Evolutionary conservation across 176 grass and related monocot genomes (phyloP).

Genomic region (Eragrostis nindensis): DNA sequence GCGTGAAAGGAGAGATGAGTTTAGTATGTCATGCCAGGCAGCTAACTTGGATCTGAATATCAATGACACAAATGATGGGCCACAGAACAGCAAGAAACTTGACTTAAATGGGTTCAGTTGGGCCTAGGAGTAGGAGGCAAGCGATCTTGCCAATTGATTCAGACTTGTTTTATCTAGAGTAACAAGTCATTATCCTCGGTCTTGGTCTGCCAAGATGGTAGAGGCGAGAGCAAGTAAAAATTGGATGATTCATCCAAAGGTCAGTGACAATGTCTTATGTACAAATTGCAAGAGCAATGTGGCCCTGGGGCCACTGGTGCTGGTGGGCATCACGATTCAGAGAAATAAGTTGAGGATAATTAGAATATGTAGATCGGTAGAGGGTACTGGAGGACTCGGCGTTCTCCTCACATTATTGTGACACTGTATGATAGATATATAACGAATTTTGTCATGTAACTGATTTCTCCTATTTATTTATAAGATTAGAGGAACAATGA

Average conservation of each 20-base stretch:
- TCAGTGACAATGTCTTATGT: not conserved
- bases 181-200: slow-evolving; percentile 7
- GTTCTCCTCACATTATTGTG: slow-evolving; percentile 37
- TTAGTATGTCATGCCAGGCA: slow-evolving; percentile 48
- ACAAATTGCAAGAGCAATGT: slow-evolving; percentile 11
- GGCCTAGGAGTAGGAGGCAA: slow-evolving; percentile 48
- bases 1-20: slow-evolving; percentile 39
- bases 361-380: slow-evolving; percentile 32
- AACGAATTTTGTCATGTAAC: slow-evolving; percentile 32
- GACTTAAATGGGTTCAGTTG: slow-evolving; percentile 94
- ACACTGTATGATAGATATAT: slow-evolving; percentile 46
- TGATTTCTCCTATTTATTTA: not conserved
- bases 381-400: slow-evolving; percentile 33
- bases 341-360: slow-evolving; percentile 48
- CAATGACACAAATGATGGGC: slow-evolving; percentile 52
- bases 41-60: slow-evolving; percentile 78
- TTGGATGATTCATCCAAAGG: slow-evolving; percentile 13
- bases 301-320: not conserved
- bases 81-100: slow-evolving; percentile 67
- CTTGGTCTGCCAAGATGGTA: not conserved
- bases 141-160: not conserved
- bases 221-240: slow-evolving; percentile 9
- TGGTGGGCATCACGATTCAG: slow-evolving; percentile 34
- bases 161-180: slow-evolving; percentile 13
- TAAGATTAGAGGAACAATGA: not conserved